phyloP scores from a whole-genome alignment of 805 yeast genomes.

The Pichia kluyveri region DNA sequence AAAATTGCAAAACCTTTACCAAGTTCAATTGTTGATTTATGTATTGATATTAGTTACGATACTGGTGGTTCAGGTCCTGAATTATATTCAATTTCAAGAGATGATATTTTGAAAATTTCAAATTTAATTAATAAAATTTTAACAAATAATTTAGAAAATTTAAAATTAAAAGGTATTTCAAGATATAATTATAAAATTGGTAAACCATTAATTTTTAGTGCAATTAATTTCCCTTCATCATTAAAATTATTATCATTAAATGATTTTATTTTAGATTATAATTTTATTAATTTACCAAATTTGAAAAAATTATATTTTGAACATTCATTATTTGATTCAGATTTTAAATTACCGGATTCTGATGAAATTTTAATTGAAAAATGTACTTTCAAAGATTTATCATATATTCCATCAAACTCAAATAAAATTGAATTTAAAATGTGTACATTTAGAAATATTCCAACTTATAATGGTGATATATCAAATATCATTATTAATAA shows the following conservation, averaged over 20 bases:
- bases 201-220: constrained; percentile 22
- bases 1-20: constrained; percentile 23
- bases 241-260: constrained; percentile 20
- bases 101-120: constrained; percentile 22
- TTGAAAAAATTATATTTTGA: constrained; percentile 21
- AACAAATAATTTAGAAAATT: constrained; percentile 19
- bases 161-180: constrained; percentile 24
- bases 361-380: constrained; percentile 23
- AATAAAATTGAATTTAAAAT: constrained; percentile 22
- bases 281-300: constrained; percentile 17
- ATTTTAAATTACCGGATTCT: constrained; percentile 21
- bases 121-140: constrained; percentile 18
- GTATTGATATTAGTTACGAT: constrained; percentile 24
- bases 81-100: constrained; percentile 19
- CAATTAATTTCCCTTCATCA: constrained; percentile 21
- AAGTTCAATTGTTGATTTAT: constrained; percentile 19
- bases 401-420: constrained; percentile 14
- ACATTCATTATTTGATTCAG: constrained; percentile 25
- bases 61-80: constrained; percentile 26
- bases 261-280: constrained; percentile 23
- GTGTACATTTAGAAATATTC: constrained; percentile 24
- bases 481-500: constrained; percentile 20
- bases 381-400: constrained; percentile 24
- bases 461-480: constrained; percentile 21
- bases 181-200: constrained; percentile 24